phyloP scores from a whole-genome alignment of 1,139 yeast species.

The Citeromyces siamensis region DNA sequence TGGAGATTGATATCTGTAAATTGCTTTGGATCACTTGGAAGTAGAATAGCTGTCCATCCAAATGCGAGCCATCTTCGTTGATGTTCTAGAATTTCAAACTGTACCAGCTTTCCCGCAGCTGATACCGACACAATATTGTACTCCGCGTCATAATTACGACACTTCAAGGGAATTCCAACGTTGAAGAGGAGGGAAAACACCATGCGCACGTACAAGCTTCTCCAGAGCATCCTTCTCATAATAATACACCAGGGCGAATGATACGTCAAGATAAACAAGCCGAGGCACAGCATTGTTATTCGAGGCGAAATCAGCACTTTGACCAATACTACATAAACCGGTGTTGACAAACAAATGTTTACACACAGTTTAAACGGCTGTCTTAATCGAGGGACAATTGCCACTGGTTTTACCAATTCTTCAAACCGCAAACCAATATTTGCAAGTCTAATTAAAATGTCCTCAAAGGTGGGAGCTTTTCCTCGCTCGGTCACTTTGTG shows the following conservation, averaged over 20 bases:
- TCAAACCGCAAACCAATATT: constrained; percentile 36
- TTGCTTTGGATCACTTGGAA: constrained; percentile 39
- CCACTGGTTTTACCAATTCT: constrained; percentile 28
- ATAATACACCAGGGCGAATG: constrained; percentile 44
- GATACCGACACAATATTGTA: constrained; percentile 30
- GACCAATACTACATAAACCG: constrained; percentile 29
- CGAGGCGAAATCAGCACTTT: constrained; percentile 25
- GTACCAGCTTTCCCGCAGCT: constrained; percentile 31
- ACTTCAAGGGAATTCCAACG: constrained; percentile 15
- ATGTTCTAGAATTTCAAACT: constrained; percentile 40
- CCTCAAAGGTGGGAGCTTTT: constrained; percentile 38
- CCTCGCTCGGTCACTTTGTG: constrained; percentile 24
- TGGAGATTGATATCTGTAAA: constrained; percentile 33
- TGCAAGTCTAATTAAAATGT: constrained; percentile 36
- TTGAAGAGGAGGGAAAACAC: constrained; percentile 34
- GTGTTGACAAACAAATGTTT: constrained; percentile 28
- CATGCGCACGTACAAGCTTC: constrained; percentile 34
- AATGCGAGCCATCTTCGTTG: constrained; percentile 52
- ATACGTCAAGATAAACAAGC: constrained; percentile 31
- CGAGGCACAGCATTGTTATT: constrained; percentile 23
- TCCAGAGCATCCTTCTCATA: constrained; percentile 37
- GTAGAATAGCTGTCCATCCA: constrained; percentile 40
- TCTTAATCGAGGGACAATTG: constrained; percentile 8
- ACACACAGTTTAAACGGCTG: constrained; percentile 19
- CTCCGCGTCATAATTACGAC: constrained; percentile 12